Evolutionary conservation across 1,284 basidiomycete species (phyloP), one percentile per base, ranked within the genome.

Genomic region (Ustilago cynodontis): DNA sequence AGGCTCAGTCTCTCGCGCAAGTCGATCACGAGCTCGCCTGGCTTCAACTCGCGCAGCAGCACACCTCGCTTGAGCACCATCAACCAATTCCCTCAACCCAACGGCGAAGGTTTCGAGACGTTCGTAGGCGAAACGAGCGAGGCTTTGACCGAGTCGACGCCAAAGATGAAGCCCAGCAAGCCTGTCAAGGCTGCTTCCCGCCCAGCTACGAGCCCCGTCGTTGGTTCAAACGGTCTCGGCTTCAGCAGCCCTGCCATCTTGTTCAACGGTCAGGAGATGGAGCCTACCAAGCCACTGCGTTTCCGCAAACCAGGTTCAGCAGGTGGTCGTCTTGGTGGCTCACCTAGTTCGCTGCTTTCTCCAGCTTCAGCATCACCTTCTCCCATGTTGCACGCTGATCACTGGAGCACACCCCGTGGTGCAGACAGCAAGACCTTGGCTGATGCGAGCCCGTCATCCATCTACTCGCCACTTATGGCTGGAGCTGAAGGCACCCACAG

Each of bases 1-100:
- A 59, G 75, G 18, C 41, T 78, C 37, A 78, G 75, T 49, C 54
- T 73, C 1, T 63, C 65, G 31, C 69, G 68, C 63, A 77, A 77
- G 57, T 77, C 69, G 45, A n/a, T 62, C 11, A 59, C 70, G 22
- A 69, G 70, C 54, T 77, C 74, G 37, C 74, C 74, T 3, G 63
- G 59, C 20, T 37, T 64, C 43, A 45, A 60, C 3, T 71, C 74
- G 26, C 60, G 55, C 37, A 61, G 50, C 58, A 66, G 58, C 61
- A 75, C 64, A 22, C 70, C 71, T 52, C 59, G 57, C 24, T 56
- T 74, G 16, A 63, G 56, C 54, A 65, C 57, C 22, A 59, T 75
- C 62, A 65, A 60, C 35, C 63, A 65, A 16, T 67, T 70, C 66
- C 69, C 69, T 31, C 59, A 61, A 20, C 64, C 76, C 41, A 53